These are phyloP conservation scores for Odonthalia washingtoniensis DNA, from an alignment of 31 red algal species.

Conservation along the genomic window DNA sequence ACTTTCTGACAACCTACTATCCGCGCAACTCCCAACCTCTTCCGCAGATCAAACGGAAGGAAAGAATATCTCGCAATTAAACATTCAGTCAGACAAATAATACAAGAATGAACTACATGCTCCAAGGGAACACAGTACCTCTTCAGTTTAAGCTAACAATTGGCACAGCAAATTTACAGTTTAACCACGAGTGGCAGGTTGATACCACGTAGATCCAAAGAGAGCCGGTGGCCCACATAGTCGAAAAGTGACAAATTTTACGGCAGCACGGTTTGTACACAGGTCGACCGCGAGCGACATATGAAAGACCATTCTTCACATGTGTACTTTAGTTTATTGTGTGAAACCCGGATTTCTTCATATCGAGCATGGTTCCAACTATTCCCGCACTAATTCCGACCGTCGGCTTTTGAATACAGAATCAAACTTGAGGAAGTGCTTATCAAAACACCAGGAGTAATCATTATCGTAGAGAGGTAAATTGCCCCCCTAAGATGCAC, in stretches of 20 bases:
- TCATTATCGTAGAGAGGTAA: conserved; percentile 30
- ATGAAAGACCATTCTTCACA: conserved; percentile 2
- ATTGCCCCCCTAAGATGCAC: neutral
- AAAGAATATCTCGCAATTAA: neutral
- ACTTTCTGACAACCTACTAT: conserved; percentile 17
- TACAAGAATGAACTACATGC: conserved; percentile 15
- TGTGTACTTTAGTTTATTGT: too few species aligned
- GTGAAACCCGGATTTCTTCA: too few species aligned
- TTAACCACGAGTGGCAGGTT: conserved; percentile 26
- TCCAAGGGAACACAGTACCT: neutral
- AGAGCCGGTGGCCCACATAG: conserved; percentile 13
- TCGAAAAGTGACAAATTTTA: conserved; percentile 38
- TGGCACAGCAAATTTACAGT: conserved; percentile 38
- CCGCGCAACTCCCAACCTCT: neutral
- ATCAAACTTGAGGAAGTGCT: neutral
- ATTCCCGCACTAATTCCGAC: neutral
- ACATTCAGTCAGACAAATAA: neutral
- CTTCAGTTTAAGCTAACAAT: conserved; percentile 37
- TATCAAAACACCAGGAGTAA: conserved; percentile 15
- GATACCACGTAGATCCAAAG: conserved; percentile 28
- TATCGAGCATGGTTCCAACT: conserved; percentile 35
- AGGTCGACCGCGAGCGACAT: neutral
- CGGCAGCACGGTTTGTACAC: conserved; percentile 11
- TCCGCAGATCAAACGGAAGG: neutral
- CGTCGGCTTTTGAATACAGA: neutral